These are phyloP conservation scores for Pleomassaria siparia DNA, from an alignment of 2,329 filamentous ascomycete species.

Conservation along the genomic window DNA sequence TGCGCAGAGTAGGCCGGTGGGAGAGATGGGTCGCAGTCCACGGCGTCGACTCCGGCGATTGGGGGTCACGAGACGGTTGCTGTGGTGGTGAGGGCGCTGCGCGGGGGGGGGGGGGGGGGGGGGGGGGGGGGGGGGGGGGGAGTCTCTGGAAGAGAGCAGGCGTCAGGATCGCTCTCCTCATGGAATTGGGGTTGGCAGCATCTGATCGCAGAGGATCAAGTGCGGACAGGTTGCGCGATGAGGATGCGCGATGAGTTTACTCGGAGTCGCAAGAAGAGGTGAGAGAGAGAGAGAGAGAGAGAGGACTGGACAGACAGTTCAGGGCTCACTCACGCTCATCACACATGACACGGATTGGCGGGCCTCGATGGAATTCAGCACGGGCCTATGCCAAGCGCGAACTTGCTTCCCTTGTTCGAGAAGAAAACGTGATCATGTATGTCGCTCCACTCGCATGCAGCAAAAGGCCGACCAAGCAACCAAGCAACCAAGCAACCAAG, in stretches of 20 bases:
- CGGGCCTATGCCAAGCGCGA: no score
- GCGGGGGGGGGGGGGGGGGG: not conserved
- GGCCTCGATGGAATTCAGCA: not conserved
- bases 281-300: not conserved
- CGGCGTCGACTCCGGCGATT: not conserved
- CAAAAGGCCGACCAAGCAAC: no score
- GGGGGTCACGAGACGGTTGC: not conserved
- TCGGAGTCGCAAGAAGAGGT: constrained; percentile 2
- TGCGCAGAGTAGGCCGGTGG: not conserved
- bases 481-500: no score
- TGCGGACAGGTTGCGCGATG: not conserved
- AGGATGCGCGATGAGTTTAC: constrained; percentile 3
- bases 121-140: not conserved
- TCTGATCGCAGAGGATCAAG: constrained; percentile 3
- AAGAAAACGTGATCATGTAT: no score
- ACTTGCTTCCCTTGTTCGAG: no score
- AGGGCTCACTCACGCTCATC: not conserved
- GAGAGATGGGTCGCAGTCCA: not conserved
- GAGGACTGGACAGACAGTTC: not conserved
- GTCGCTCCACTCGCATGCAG: no score
- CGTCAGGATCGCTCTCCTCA: not conserved
- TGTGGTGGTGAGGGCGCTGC: not conserved
- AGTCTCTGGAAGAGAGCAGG: not conserved
- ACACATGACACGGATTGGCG: not conserved
- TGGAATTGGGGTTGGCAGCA: not conserved